phyloP scores from a whole-genome alignment of 2,329 filamentous ascomycete species.

The Aspergillus udagawae region DNA sequence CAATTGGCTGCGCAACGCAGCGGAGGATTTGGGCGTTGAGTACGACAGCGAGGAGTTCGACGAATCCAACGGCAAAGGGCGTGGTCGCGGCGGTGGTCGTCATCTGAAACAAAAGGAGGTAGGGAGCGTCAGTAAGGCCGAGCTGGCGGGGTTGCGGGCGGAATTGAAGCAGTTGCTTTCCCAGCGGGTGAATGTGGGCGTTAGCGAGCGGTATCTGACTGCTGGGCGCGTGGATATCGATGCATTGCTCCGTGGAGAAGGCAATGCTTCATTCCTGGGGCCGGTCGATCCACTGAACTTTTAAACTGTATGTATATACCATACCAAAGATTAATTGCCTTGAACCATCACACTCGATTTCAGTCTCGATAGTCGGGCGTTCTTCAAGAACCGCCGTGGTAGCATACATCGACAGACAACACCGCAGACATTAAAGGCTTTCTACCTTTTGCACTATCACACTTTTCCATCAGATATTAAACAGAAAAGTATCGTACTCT shows the following conservation, averaged over 20 bases:
- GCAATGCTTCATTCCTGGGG: constrained; percentile 65
- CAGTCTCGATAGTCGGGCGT: neutral
- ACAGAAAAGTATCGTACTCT: neutral
- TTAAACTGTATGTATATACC: constrained; percentile 11
- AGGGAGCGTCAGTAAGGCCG: constrained; percentile 64
- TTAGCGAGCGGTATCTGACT: constrained; percentile 82
- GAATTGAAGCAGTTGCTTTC: constrained; percentile 69
- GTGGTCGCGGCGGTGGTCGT: constrained; percentile 68
- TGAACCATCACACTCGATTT: too few species aligned
- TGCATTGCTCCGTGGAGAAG: constrained; percentile 60
- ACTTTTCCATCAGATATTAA: neutral
- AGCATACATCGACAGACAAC: neutral
- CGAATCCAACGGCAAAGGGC: constrained; percentile 47
- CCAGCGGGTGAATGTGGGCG: constrained; percentile 76
- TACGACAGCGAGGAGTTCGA: constrained; percentile 87
- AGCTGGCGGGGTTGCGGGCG: constrained; percentile 65
- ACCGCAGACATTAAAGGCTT: neutral
- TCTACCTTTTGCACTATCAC: neutral
- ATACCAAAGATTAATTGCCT: neutral
- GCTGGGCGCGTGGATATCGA: constrained; percentile 73
- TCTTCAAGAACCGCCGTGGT: neutral
- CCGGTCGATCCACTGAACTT: constrained; percentile 45
- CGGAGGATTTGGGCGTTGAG: constrained; percentile 89
- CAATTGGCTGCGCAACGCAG: constrained; percentile 75
- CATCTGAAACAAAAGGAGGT: constrained; percentile 72